These are phyloP conservation scores for Yarrowia divulgata DNA, from an alignment of 805 yeast genomes.

Conservation along the genomic window DNA sequence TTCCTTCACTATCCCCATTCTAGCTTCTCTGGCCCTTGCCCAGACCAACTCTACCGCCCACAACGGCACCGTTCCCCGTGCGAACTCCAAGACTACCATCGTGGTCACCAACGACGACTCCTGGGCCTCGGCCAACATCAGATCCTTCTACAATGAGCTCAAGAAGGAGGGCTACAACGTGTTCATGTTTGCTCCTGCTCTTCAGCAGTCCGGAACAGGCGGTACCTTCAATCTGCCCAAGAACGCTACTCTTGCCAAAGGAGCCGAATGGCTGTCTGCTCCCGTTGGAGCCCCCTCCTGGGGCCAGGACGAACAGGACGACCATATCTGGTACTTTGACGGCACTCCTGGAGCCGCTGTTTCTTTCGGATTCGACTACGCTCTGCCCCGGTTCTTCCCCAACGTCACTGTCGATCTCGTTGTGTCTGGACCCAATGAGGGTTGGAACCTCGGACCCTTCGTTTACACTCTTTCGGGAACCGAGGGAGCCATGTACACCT, in stretches of 20 bases:
- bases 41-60: not conserved
- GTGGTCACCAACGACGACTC: slow-evolving; percentile 3
- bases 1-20: not conserved
- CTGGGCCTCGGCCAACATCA: slow-evolving; percentile 7
- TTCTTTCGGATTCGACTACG: slow-evolving; percentile 3
- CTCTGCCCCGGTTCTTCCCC: not conserved
- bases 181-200: slow-evolving; percentile 3
- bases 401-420: not conserved
- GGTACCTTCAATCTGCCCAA: slow-evolving; percentile 5
- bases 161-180: slow-evolving; percentile 1
- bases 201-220: slow-evolving; percentile 3
- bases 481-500: slow-evolving; percentile 10
- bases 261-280: slow-evolving; percentile 5
- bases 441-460: slow-evolving; percentile 10
- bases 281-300: slow-evolving; percentile 3
- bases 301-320: not conserved
- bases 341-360: slow-evolving; percentile 9
- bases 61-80: not conserved
- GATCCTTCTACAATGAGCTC: not conserved
- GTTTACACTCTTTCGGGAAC: slow-evolving; percentile 5
- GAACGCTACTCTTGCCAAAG: not conserved
- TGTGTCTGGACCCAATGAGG: slow-evolving; percentile 4
- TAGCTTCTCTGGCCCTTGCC: not conserved
- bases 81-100: not conserved
- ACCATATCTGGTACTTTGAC: slow-evolving; percentile 12